Percentiles rank a stretch among this genome's conserved stretches.
Conservation (phyloP, 225 moss, liverwort and hornwort species). For the Physcomitrium patens region DNA sequence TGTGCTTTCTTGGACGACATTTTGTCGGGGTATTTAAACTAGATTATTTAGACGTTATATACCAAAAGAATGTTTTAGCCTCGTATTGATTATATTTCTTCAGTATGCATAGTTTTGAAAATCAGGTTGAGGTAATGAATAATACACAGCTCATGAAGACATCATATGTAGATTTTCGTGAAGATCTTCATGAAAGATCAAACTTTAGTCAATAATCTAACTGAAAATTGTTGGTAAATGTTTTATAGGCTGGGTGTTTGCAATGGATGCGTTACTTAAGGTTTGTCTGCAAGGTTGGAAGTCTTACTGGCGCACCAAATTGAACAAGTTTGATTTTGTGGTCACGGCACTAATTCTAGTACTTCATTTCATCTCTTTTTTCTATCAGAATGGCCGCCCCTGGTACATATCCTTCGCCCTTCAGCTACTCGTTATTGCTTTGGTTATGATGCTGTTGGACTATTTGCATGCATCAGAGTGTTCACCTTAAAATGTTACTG, state of each 20-base stretch:
- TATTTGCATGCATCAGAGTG: background rate
- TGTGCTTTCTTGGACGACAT: conserved; percentile 4
- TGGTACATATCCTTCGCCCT: conserved; percentile 47
- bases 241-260: conserved; percentile 67
- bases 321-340: conserved; percentile 67
- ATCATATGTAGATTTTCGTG: background rate
- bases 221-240: conserved; percentile 14
- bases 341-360: conserved; percentile 46
- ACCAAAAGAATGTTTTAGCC: background rate
- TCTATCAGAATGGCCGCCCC: conserved; percentile 40
- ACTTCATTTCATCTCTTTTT: conserved; percentile 45
- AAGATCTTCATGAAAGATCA: background rate
- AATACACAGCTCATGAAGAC: background rate
- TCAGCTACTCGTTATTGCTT: conserved; percentile 18
- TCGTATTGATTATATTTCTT: background rate
- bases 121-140: background rate
- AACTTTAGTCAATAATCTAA: background rate
- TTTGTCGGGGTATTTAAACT: background rate
- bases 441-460: conserved; percentile 2
- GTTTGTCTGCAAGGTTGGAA: conserved; percentile 69
- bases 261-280: conserved; percentile 72
- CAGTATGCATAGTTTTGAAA: background rate
- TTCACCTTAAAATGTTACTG: background rate
- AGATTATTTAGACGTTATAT: conserved; percentile 1
- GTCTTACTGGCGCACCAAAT: conserved; percentile 55